Evolutionary conservation across 2,329 filamentous ascomycete genomes (phyloP), one percentile per base, ranked within the genome.

Genomic region (Colletotrichum abscissum): DNA sequence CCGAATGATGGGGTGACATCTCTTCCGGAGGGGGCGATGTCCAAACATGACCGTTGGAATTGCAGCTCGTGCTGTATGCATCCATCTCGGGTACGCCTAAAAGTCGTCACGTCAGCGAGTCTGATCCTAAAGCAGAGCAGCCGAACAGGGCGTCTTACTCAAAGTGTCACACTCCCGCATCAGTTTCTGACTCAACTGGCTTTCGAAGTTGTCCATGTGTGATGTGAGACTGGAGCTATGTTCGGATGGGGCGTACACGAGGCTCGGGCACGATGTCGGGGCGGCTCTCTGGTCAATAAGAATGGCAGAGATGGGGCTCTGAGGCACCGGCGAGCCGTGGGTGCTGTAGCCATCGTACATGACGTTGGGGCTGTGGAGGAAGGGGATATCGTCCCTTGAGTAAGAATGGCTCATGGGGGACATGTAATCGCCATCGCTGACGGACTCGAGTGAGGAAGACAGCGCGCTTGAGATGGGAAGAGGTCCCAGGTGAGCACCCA

Each of bases 341-440:
- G 82, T 82, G 4, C 86, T 83, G 76, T 88, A 91, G 77, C 82
- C 86, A 70, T 91, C 89, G 78, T 91, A 92, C 77, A 91, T 85
- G 54, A 86, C 83, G 9, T 83, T 82, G 9, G 88, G 86, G 78
- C 87, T 89, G 76, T 87, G 84, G 68, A 89, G 81, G 75, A 85
- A 89, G 4, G 84, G 82, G 12, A 87, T 79, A 52, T 89, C 87
- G 46, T 89, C 87, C 74, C 86, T 89, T 81, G 74, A 87, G 87
- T 84, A 91, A 75, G 81, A 82, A 74, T 90, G 89, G 79, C 86
- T 87, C 75, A 92, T 84, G 9, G 90, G 90, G 4, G 90, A 92
- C 77, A 90, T 81, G 77, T 92, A 92, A 77, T 92, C 90, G 72
- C 89, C 86, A 30, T 92, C 90, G 78, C 89, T 91, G 68, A 92